Conservation (phyloP, 768 basidiomycete genomes). For the Boletus pseudo-olivaceus region DNA sequence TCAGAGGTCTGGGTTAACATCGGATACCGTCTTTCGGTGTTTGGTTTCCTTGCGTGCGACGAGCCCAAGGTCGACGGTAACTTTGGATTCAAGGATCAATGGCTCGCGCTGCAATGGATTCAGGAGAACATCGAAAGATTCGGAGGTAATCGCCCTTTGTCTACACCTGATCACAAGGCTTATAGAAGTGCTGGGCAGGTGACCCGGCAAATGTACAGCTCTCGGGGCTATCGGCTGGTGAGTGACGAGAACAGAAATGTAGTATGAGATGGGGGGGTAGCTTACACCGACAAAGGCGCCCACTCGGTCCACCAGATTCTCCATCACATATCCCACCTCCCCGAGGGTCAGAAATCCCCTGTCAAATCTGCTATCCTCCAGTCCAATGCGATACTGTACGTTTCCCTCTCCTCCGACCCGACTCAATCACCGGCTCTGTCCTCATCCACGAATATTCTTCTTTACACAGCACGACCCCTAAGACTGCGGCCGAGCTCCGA, state of each 20-base stretch:
- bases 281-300: slow-evolving; percentile 42
- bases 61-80: slow-evolving; percentile 63
- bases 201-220: slow-evolving; percentile 59
- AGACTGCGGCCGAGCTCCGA: slow-evolving; percentile 54
- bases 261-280: not conserved
- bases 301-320: slow-evolving; percentile 75
- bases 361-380: slow-evolving; percentile 65
- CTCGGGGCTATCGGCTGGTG: slow-evolving; percentile 71
- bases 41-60: slow-evolving; percentile 72
- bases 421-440: not conserved
- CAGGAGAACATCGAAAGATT: slow-evolving; percentile 62
- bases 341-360: slow-evolving; percentile 52
- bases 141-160: slow-evolving; percentile 47
- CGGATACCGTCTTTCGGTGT: slow-evolving; percentile 71
- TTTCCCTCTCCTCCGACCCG: not conserved
- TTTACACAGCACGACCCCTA: slow-evolving; percentile 48
- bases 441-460: not conserved
- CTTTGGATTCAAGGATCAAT: slow-evolving; percentile 84
- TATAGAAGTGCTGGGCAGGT: slow-evolving; percentile 36
- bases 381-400: slow-evolving; percentile 72
- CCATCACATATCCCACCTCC: slow-evolving; percentile 63
- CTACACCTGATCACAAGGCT: not conserved
- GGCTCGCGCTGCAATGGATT: slow-evolving; percentile 74
- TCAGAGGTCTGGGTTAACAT: slow-evolving; percentile 75
- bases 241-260: slow-evolving; percentile 2